These are phyloP conservation scores for Elsinoe ampelina DNA, from an alignment of 2,329 filamentous ascomycete genomes.

Conservation along the genomic window DNA sequence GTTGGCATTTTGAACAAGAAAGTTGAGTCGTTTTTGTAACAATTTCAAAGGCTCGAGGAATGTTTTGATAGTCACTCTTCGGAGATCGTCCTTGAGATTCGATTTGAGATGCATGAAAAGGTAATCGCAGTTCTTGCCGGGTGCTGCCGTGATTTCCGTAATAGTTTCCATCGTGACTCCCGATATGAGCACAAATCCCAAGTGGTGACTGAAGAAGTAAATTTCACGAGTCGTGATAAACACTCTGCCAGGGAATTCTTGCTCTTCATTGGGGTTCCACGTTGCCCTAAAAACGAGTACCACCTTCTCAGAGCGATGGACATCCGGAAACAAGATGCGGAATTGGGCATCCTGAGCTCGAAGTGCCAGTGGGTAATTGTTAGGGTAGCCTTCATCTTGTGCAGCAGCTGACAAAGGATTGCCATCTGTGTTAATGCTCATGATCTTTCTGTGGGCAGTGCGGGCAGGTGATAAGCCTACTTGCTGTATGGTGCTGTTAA, in stretches of 20 bases:
- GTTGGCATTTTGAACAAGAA: constrained; percentile 70
- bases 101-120: constrained; percentile 74
- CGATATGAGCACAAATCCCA: constrained; percentile 81
- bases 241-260: constrained; percentile 72
- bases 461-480: constrained; percentile 18
- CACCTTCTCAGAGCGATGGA: constrained; percentile 67
- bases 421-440: constrained; percentile 41
- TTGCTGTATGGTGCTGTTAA: constrained; percentile 15
- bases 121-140: constrained; percentile 80
- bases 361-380: constrained; percentile 65
- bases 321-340: constrained; percentile 76
- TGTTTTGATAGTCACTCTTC: constrained; percentile 77
- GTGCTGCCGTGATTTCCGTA: constrained; percentile 78
- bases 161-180: constrained; percentile 66
- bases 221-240: constrained; percentile 82
- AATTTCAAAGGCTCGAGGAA: constrained; percentile 82
- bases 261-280: constrained; percentile 69
- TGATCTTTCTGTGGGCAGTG: constrained; percentile 44
- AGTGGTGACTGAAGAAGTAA: constrained; percentile 94
- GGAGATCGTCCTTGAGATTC: constrained; percentile 42
- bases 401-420: constrained; percentile 14
- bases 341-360: constrained; percentile 85
- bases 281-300: constrained; percentile 88
- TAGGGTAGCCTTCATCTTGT: constrained; percentile 52
- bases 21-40: constrained; percentile 74